Percentiles rank a stretch among this genome's conserved stretches.
Conservation (phyloP, 192 early-diverging fungal genomes). For the Anaeromyces robustus region DNA sequence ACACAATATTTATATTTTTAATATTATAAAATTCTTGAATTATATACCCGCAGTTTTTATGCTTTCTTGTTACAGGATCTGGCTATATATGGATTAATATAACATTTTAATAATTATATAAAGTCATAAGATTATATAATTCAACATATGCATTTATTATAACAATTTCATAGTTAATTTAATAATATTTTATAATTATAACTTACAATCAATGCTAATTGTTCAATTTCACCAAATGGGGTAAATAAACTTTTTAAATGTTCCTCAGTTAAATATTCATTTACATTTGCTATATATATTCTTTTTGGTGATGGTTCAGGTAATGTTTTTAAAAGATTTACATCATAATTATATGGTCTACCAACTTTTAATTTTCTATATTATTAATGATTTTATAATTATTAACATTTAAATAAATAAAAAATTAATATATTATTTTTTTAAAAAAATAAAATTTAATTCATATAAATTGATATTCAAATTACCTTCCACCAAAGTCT, state of each 20-base stretch:
- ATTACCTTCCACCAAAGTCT: conserved; percentile 60
- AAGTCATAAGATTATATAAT: too few species aligned
- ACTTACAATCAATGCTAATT: conserved; percentile 50
- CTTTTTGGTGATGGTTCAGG: conserved; percentile 44
- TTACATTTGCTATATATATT: conserved; percentile 75
- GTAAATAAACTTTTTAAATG: conserved; percentile 64
- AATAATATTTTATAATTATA: neutral
- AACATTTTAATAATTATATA: too few species aligned
- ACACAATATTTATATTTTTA: too few species aligned
- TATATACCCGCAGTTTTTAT: conserved; percentile 65
- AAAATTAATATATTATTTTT: conserved; percentile 8
- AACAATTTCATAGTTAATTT: neutral
- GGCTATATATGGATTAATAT: conserved; percentile 37
- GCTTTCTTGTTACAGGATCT: conserved; percentile 48
- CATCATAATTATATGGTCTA: conserved; percentile 67
- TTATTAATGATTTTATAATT: neutral
- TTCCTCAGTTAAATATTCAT: conserved; percentile 54
- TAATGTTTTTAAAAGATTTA: conserved; percentile 35
- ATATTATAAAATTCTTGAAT: too few species aligned
- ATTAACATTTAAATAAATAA: neutral
- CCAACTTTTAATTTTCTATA: conserved; percentile 57
- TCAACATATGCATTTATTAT: too few species aligned
- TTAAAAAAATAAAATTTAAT: too few species aligned
- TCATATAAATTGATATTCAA: too few species aligned
- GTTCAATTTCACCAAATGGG: conserved; percentile 61